phyloP scores from a whole-genome alignment of 805 yeast genomes.

The Barnettozyma siamensis region DNA sequence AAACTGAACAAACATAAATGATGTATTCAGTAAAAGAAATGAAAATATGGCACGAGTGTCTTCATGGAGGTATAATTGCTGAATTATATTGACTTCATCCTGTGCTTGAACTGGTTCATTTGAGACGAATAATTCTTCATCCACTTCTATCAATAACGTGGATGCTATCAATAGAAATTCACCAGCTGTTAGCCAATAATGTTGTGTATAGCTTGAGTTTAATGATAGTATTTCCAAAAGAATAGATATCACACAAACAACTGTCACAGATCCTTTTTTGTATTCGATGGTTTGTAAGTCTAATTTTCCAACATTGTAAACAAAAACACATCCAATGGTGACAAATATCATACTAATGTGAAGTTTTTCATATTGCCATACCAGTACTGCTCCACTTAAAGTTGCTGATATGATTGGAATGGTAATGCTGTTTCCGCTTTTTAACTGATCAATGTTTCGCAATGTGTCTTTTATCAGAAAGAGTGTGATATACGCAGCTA shows the following conservation, averaged over 20 bases:
- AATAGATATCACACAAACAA: slow-evolving; percentile 28
- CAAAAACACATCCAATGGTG: slow-evolving; percentile 22
- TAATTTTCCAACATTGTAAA: slow-evolving; percentile 15
- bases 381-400: slow-evolving; percentile 2
- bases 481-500: slow-evolving; percentile 5
- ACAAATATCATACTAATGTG: slow-evolving; percentile 23
- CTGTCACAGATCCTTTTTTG: slow-evolving; percentile 16
- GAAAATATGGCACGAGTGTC: slow-evolving; percentile 89
- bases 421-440: neutral
- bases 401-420: slow-evolving; percentile 1
- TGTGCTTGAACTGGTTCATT: neutral
- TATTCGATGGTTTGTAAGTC: slow-evolving; percentile 11
- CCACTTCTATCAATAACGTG: slow-evolving; percentile 14
- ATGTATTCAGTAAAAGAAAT: slow-evolving; percentile 75
- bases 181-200: slow-evolving; percentile 8
- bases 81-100: slow-evolving; percentile 14
- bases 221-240: slow-evolving; percentile 31
- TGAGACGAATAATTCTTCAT: slow-evolving; percentile 8
- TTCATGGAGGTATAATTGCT: slow-evolving; percentile 31
- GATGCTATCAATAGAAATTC: slow-evolving; percentile 12
- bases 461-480: slow-evolving; percentile 8
- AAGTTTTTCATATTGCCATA: slow-evolving; percentile 3
- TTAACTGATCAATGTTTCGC: slow-evolving; percentile 13
- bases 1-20: slow-evolving; percentile 92
- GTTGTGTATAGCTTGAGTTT: slow-evolving; percentile 15